Evolutionary conservation across 2,329 filamentous ascomycete genomes (phyloP), one percentile per base, ranked within the genome.

Genomic region (Fusarium fujikuroi): DNA sequence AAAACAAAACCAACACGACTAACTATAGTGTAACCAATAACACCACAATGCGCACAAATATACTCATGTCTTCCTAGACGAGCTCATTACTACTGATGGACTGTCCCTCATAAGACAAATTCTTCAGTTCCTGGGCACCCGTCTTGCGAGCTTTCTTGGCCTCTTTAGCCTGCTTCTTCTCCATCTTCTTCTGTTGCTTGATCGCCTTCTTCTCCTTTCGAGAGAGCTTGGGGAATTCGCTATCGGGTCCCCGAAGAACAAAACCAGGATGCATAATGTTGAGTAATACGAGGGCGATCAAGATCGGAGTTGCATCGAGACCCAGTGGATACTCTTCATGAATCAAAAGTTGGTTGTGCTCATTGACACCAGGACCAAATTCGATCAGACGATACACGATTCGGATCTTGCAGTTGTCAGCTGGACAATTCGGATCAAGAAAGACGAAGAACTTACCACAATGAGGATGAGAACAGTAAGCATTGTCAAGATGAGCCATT

Each of bases 351-450:
- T 81, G 80, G 75, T 87, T 87, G n/a, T 79, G 72, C 10, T 77
- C 73, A 44, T 80, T 79, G 25, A 86, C 75, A 16, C 87, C 87
- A 8, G 82, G 80, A 0, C 83, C 82, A 74, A 87, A 92, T 77
- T 92, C 89, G 59, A 84, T 79, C 4, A 92, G 82, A 36, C 89
- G 88, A 79, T 87, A 92, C 70, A 90, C 85, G 77, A 92, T 91
- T 39, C 90, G 87, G 34, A 85, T 78, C 84, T 88, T 57, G 11
- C 21, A 25, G 19, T 57, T 63, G 25, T 72, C 58, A 72, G 63
- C 40, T 63, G 32, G 14, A 32, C 47, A 63, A 14, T 28, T 34
- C 39, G 23, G 14, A 23, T 34, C 34, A 39, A 10, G 21, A 16
- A 9, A 52, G 6, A 40, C 37, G 19, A 34, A 39, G 25, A 16